A percentile compares a stretch with the other conserved stretches of the same genome.
Conservation (phyloP, 1,284 basidiomycete species). For the Violaceomyces palustris region DNA sequence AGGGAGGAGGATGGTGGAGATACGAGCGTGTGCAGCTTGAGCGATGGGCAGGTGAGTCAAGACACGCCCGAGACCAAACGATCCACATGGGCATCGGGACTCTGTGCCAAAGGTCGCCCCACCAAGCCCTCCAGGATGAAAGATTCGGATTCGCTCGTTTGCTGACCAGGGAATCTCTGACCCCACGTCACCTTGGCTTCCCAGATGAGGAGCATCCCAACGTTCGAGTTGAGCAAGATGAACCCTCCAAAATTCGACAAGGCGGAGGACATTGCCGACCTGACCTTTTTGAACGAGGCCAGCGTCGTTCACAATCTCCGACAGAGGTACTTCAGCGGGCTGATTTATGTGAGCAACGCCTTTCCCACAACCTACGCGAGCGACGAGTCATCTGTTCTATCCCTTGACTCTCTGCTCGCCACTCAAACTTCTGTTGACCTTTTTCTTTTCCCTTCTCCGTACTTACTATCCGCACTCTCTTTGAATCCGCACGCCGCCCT, state of each 20-base stretch:
- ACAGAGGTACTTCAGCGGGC: conserved; percentile 80
- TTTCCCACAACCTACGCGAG: neutral
- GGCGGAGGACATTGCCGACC: conserved; percentile 94
- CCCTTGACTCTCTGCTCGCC: conserved; percentile 1
- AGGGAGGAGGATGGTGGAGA: conserved; percentile 67
- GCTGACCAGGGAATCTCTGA: no score
- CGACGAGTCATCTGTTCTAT: conserved; percentile 3
- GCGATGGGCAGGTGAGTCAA: conserved; percentile 70
- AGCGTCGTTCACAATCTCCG: conserved; percentile 96
- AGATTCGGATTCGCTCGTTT: no score
- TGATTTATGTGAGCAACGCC: conserved; percentile 90
- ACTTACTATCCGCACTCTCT: neutral
- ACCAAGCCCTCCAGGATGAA: no score
- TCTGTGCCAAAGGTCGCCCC: no score
- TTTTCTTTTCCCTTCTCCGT: neutral
- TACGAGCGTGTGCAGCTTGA: conserved; percentile 59
- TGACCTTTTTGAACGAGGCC: conserved; percentile 97
- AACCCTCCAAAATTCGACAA: conserved; percentile 98
- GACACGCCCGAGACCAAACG: no score
- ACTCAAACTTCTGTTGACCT: neutral
- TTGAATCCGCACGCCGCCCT: neutral
- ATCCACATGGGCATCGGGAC: no score
- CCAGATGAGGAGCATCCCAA: no score
- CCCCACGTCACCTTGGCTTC: neutral
- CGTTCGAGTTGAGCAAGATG: conserved; percentile 50